Evolutionary conservation across 169 alveolate genomes (phyloP).

Genomic region (Cryptosporidium canis): DNA sequence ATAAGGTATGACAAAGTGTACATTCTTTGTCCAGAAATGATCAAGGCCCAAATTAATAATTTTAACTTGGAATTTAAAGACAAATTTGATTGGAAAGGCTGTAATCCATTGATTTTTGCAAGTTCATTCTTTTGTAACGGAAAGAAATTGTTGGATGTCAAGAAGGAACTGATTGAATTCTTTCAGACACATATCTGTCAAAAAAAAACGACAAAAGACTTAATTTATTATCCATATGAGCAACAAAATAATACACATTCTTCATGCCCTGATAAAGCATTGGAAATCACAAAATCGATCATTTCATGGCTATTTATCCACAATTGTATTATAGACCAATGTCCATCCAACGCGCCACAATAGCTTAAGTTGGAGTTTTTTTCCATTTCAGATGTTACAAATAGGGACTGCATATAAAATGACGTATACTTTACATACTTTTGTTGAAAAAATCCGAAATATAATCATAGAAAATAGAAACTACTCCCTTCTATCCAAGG

Average conservation of each 20-base stretch:
- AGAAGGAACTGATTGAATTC: conserved; percentile 17
- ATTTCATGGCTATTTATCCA: conserved; percentile 43
- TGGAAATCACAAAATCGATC: background rate
- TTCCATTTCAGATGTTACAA: background rate
- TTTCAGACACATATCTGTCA: background rate
- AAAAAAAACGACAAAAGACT: background rate
- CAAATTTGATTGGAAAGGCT: conserved; percentile 44
- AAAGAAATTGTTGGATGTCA: background rate
- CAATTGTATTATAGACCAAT: background rate
- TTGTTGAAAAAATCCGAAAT: background rate
- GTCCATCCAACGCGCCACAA: background rate
- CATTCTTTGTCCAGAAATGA: background rate
- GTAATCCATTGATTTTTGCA: conserved; percentile 17
- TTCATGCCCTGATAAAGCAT: background rate
- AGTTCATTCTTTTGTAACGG: conserved; percentile 67
- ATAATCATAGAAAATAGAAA: background rate
- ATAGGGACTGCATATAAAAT: background rate
- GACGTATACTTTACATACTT: background rate
- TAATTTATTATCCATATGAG: conserved; percentile 31
- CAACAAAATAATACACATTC: background rate
- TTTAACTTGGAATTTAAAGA: background rate
- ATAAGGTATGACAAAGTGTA: conserved; percentile 17
- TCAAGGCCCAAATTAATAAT: background rate
- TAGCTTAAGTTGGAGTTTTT: background rate
- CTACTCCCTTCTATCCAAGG: conserved; percentile 27